phyloP scores from a whole-genome alignment of 352 stramenopile species.

The Globisporangium canariense region DNA sequence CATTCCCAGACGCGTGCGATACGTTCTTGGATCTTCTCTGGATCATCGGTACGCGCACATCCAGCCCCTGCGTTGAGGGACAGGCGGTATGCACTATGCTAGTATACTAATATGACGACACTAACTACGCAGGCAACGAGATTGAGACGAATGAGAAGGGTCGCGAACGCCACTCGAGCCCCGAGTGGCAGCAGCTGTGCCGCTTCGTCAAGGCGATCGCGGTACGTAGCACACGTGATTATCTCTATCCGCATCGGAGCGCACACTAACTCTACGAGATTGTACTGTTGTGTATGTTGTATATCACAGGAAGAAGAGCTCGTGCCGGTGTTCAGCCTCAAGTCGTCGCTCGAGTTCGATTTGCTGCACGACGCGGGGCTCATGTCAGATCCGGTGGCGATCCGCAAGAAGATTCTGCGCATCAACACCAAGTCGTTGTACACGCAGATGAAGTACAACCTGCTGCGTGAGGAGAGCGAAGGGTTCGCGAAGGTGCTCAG shows the following conservation, averaged over 20 bases:
- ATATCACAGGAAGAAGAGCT: slow-evolving; percentile 60
- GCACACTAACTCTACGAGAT: no score
- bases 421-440: slow-evolving; percentile 91
- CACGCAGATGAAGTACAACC: slow-evolving; percentile 96
- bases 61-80: no score
- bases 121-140: slow-evolving; percentile 39
- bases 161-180: slow-evolving; percentile 59
- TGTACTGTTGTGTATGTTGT: background rate
- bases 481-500: slow-evolving; percentile 93
- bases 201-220: slow-evolving; percentile 57
- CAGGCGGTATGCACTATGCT: background rate
- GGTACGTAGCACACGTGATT: slow-evolving; percentile 17
- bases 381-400: slow-evolving; percentile 37
- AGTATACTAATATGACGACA: background rate
- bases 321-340: slow-evolving; percentile 48
- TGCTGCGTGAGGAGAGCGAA: slow-evolving; percentile 95
- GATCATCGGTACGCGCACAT: slow-evolving; percentile 39
- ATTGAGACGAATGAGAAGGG: slow-evolving; percentile 71
- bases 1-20: slow-evolving; percentile 34
- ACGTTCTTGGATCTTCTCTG: slow-evolving; percentile 69
- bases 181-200: slow-evolving; percentile 68
- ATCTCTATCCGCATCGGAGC: background rate
- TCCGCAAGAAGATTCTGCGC: slow-evolving; percentile 73
- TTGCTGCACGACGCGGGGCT: slow-evolving; percentile 68
- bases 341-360: slow-evolving; percentile 71